Conservation (phyloP, 441 rosid genomes). For the Erodium texanum region DNA sequence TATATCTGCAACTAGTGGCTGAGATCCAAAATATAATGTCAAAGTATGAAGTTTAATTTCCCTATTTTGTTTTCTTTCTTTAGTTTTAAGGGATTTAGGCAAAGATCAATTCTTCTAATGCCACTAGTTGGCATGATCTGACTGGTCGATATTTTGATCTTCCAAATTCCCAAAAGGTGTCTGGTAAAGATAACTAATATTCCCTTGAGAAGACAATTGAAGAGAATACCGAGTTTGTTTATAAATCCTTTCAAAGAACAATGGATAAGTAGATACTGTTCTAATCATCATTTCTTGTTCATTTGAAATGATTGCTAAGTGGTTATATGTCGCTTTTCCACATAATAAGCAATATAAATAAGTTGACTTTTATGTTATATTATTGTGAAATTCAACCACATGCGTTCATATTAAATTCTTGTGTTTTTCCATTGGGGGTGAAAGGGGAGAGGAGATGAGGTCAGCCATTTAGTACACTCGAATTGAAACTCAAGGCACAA, state of each 20-base stretch:
- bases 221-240: too few relatives aligned
- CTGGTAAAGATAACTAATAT: not conserved
- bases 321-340: not conserved
- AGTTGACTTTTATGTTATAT: not conserved
- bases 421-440: not conserved
- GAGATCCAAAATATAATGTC: too few relatives aligned
- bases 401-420: not conserved
- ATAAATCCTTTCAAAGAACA: not conserved
- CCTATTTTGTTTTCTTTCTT: too few relatives aligned
- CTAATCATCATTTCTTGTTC: not conserved
- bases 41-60: too few relatives aligned
- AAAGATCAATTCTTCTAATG: not conserved
- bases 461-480: not conserved
- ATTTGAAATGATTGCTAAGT: not conserved
- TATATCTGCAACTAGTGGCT: too few relatives aligned
- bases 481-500: not conserved
- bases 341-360: not conserved
- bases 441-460: not conserved
- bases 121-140: not conserved
- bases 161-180: not conserved
- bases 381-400: not conserved
- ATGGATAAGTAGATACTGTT: not conserved
- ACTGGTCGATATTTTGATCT: not conserved
- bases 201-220: too few relatives aligned
- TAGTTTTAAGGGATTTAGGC: not conserved